Evolutionary conservation across 2,329 filamentous ascomycete species (phyloP), one percentile per base, ranked within the genome.

Genomic region (Rutstroemia sp.): DNA sequence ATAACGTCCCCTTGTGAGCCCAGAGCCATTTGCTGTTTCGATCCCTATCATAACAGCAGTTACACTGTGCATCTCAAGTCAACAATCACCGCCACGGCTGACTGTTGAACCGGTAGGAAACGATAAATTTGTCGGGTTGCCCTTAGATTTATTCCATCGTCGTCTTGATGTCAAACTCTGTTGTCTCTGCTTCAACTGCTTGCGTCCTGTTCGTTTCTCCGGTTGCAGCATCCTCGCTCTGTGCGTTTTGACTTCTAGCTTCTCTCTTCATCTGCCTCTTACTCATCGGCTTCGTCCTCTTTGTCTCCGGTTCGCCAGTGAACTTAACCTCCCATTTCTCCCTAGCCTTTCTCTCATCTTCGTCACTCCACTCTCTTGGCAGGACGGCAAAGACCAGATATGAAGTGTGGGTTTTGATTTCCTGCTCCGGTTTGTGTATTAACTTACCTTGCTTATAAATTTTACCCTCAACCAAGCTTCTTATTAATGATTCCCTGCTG

Each of bases 391-490:
- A 99, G 4, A 95, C 88, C 4, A 99, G 79, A 70, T 99, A 99
- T n/a, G 88, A 94, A 0, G 94, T 99, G 72, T 99, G 94, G 7
- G 89, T 94, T 78, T 96, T 96, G 58, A 97, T 75, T 67, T 99
- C 94, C 0, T 84, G 76, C 73, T 99, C 94, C 0, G 88, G 84
- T 23, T 90, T 81, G 65, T 95, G 89, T 30, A 90, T 79, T 42
- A 97, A 68, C 27, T 83, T 81, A 1, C 94, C 94, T 59, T 92
- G 82, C 68, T 87, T 82, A 74, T 86, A 95, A 1, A 80, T 70
- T 60, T 88, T 83, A 47, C 71, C 70, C 57, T 70, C 58, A 47
- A 70, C 59, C 45, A 70, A 58, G 49, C 64, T 67, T 58, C 67
- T 64, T 14, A 70, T 52, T 48, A 68, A 60, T 53, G 64, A 71